These are phyloP conservation scores for Diplodia sapinea DNA, from an alignment of 2,329 filamentous ascomycete genomes.

Conservation along the genomic window DNA sequence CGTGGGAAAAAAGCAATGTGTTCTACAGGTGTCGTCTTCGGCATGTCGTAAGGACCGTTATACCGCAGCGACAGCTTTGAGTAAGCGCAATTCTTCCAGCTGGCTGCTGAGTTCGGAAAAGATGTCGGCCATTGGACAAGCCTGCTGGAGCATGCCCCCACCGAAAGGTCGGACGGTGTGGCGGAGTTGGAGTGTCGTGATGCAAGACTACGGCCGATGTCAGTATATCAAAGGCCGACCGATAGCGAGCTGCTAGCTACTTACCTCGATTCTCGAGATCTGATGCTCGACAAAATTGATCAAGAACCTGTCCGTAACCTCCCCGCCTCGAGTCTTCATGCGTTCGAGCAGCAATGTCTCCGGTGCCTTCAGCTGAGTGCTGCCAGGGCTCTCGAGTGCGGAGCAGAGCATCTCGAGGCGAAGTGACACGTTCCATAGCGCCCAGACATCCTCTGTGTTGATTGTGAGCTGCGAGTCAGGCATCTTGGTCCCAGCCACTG, in stretches of 20 bases:
- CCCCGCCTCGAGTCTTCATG: conserved; percentile 74
- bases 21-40: conserved; percentile 13
- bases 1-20: background rate
- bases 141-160: conserved; percentile 70
- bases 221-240: conserved; percentile 34
- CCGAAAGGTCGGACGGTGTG: conserved; percentile 78
- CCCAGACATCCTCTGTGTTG: conserved; percentile 85
- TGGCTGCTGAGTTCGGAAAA: conserved; percentile 66
- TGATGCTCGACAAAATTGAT: conserved; percentile 92
- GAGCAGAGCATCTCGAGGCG: conserved; percentile 93
- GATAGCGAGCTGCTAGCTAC: conserved; percentile 41
- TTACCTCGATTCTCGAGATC: conserved; percentile 92
- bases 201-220: conserved; percentile 68
- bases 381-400: conserved; percentile 74
- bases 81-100: conserved; percentile 67
- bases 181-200: conserved; percentile 78
- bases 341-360: conserved; percentile 83
- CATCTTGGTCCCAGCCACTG: conserved; percentile 65
- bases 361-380: conserved; percentile 71
- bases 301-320: conserved; percentile 87
- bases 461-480: conserved; percentile 73
- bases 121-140: conserved; percentile 77
- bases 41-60: background rate
- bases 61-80: conserved; percentile 51
- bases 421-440: conserved; percentile 85